Percentiles rank a stretch among this genome's conserved stretches.
Conservation (phyloP, 2,329 filamentous ascomycete genomes). For the Ambrosiella cleistominuta region DNA sequence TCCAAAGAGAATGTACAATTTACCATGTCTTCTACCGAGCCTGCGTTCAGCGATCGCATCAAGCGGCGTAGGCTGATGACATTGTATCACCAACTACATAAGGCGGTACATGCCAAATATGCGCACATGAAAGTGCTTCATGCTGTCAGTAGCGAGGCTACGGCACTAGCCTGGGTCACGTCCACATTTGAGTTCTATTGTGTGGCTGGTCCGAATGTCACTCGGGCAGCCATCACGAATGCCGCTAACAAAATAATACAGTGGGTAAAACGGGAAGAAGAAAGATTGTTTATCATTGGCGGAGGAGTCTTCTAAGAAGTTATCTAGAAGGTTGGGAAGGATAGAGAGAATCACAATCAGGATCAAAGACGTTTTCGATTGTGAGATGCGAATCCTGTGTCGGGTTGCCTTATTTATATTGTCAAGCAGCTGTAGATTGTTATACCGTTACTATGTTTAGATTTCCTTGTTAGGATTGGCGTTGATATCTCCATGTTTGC, state of each 20-base stretch:
- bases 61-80: conserved; percentile 58
- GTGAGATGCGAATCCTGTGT: not conserved
- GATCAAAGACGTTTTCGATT: not conserved
- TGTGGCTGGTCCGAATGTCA: conserved; percentile 61
- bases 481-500: not conserved
- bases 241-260: conserved; percentile 78
- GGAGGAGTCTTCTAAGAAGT: conserved; percentile 58
- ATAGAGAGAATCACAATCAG: not conserved
- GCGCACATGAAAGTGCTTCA: conserved; percentile 77
- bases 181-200: conserved; percentile 88
- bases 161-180: conserved; percentile 78
- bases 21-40: conserved; percentile 66
- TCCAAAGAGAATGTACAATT: conserved; percentile 91
- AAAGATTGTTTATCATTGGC: conserved; percentile 88
- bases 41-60: conserved; percentile 42
- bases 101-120: conserved; percentile 67
- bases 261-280: conserved; percentile 84
- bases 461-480: not conserved
- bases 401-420: not conserved
- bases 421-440: not conserved
- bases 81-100: conserved; percentile 71
- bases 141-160: conserved; percentile 53
- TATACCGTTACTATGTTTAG: not conserved
- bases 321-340: not conserved
- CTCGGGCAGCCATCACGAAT: conserved; percentile 52